Evolutionary conservation across 2,329 filamentous ascomycete species (phyloP), one percentile per base, ranked within the genome.

Genomic region (Fusarium brevicatenulatum): DNA sequence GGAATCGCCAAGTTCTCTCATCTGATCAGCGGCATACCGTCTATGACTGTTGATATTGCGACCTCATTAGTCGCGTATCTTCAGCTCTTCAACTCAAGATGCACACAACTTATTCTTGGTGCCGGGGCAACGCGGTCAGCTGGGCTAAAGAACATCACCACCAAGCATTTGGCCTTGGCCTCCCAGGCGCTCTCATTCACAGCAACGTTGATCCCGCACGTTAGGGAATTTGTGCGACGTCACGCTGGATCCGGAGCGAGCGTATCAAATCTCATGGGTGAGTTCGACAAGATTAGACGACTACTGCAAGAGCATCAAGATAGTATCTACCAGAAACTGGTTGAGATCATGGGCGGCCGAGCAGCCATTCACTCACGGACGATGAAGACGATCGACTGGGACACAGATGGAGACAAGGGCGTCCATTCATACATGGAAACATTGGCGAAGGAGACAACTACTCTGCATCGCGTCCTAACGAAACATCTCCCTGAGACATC

Each of bases 101-200:
- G 95, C 65, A 97, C 93, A n/a, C 96, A 99, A 80, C 89, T 99
- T 65, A 98, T 99, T 72, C 90, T 99, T 11, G 96, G 96, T 2
- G 96, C 96, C 4, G 96, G 96, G 9, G 96, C 96, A 8, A 98
- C 94, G 9, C 88, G 91, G 40, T 95, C 93, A 30, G 96, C 95
- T 2, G 95, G 95, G 0, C 86, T 99, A 25, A 97, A 95, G 81
- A 98, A 98, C 78, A 99, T 99, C 80, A 97, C 94, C 1, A 97
- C 96, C 1, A 96, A 96, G 77, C 95, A 99, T 82, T 88, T 99
- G 4, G 95, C 96, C 0, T 90, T 98, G 23, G 95, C 96, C 5
- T 95, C 93, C 0, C 95, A 98, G 81, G 93, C 95, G 0, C 84
- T 98, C 25, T 92, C 92, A 49, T 98, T 99, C 80, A 91, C 97